phyloP scores from a whole-genome alignment of 164 flowering plant species.

The Nymphaea colorata region DNA sequence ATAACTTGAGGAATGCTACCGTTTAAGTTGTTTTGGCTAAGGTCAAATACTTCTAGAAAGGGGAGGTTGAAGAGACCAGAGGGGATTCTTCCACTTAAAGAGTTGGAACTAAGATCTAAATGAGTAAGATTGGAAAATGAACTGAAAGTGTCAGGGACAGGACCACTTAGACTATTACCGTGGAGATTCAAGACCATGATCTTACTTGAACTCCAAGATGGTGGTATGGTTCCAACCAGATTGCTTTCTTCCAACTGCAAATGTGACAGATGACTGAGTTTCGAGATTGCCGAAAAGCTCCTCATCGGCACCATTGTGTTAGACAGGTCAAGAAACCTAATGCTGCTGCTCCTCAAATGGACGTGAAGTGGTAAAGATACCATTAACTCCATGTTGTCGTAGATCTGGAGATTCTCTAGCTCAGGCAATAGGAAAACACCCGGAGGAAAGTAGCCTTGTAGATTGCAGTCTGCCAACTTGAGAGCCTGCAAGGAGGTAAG shows the following conservation, averaged over 20 bases:
- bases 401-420: background rate
- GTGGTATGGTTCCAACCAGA: background rate
- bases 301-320: background rate
- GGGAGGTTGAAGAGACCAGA: slow-evolving; percentile 11
- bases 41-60: background rate
- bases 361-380: background rate
- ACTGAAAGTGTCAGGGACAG: slow-evolving; percentile 6
- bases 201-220: background rate
- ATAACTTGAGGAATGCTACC: slow-evolving; percentile 25
- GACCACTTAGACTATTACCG: background rate
- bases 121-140: slow-evolving; percentile 3
- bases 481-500: slow-evolving; percentile 11
- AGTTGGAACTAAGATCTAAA: slow-evolving; percentile 15
- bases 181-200: background rate
- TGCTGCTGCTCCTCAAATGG: background rate
- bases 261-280: background rate
- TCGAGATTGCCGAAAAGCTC: background rate
- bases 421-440: background rate
- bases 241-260: background rate
- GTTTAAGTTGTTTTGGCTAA: slow-evolving; percentile 4
- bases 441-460: background rate
- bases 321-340: background rate
- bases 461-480: background rate
- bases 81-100: slow-evolving; percentile 17
- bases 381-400: background rate